Conservation (phyloP, 169 alveolate species). For the Cryptosporidium meleagridis region DNA sequence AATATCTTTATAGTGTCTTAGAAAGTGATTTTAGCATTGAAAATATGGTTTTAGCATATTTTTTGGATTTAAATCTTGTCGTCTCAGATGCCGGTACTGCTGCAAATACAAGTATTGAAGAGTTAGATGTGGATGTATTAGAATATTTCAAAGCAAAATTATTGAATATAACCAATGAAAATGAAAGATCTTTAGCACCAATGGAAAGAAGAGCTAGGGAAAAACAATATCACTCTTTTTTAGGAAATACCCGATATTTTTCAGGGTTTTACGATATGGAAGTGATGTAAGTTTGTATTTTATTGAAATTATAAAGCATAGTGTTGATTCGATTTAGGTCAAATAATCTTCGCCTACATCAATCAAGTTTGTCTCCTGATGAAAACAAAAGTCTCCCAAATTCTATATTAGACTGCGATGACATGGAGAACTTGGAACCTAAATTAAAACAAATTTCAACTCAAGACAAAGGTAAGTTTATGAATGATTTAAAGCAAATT, state of each 20-base stretch:
- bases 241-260: constrained; percentile 10
- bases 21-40: constrained; percentile 42
- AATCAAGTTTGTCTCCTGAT: neutral
- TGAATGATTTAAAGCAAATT: neutral
- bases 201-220: constrained; percentile 68
- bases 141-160: constrained; percentile 23
- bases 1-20: constrained; percentile 32
- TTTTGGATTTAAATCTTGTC: constrained; percentile 52
- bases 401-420: neutral
- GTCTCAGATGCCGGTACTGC: constrained; percentile 4
- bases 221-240: constrained; percentile 23
- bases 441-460: neutral
- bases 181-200: constrained; percentile 64
- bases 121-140: constrained; percentile 37
- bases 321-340: neutral
- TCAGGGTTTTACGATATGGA: neutral
- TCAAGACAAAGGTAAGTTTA: constrained; percentile 51
- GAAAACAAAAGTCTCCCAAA: constrained; percentile 1
- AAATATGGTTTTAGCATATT: constrained; percentile 58
- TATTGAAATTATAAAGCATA: neutral
- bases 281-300: constrained; percentile 15
- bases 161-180: constrained; percentile 24
- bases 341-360: neutral
- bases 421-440: neutral
- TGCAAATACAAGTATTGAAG: constrained; percentile 20